Conservation (phyloP, 2,329 filamentous ascomycete species). For the Endoconidiophora laricicola region DNA sequence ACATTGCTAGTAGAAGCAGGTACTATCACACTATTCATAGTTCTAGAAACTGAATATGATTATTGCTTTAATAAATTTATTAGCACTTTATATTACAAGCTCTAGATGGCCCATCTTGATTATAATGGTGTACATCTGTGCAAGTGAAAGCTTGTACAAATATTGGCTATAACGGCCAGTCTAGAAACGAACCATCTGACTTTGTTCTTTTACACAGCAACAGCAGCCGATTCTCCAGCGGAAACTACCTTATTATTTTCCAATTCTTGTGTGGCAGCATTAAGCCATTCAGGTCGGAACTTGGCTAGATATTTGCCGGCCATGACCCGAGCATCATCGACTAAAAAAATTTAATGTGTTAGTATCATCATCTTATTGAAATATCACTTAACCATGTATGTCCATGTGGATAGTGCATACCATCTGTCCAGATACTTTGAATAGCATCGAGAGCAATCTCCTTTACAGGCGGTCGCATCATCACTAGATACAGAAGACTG, state of each 20-base stretch:
- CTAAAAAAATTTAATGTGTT: constrained; percentile 19
- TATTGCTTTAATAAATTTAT: too few species aligned
- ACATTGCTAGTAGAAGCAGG: too few species aligned
- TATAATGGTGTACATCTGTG: too few species aligned
- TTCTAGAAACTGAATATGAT: too few species aligned
- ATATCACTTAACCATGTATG: too few species aligned
- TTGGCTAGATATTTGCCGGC: constrained; percentile 45
- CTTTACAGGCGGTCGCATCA: constrained; percentile 49
- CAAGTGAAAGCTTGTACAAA: too few species aligned
- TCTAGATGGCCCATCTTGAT: too few species aligned
- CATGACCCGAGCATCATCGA: constrained; percentile 45
- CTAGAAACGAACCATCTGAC: too few species aligned
- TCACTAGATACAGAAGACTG: constrained; percentile 48
- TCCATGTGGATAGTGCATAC: constrained; percentile 27
- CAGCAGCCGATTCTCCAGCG: not conserved
- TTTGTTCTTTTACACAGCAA: not conserved
- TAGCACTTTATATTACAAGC: too few species aligned
- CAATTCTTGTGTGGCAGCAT: constrained; percentile 13
- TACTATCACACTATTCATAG: too few species aligned
- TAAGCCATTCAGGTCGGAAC: constrained; percentile 40
- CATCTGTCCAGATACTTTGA: constrained; percentile 50
- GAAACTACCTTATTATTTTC: constrained; percentile 2
- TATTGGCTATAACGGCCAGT: too few species aligned
- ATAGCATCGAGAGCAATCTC: constrained; percentile 48
- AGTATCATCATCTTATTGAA: not conserved